Percentiles rank a stretch among this genome's conserved stretches.
These are phyloP conservation scores for Tetrastigma voinierianum DNA, from an alignment of 164 flowering plant species.

Conservation along the genomic window DNA sequence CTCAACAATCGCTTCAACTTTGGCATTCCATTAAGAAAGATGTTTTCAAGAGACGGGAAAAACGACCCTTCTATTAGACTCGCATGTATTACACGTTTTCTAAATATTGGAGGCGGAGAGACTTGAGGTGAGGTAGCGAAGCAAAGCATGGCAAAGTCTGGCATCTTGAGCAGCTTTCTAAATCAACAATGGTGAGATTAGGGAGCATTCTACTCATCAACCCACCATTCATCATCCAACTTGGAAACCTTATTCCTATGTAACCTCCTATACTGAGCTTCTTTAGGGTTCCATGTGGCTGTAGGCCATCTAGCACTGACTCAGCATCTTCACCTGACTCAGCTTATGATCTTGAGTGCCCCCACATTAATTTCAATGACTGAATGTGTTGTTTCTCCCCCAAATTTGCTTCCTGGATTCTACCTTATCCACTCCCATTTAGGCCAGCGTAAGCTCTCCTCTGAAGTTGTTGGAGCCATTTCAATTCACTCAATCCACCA, in stretches of 20 bases:
- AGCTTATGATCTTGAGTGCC: no score
- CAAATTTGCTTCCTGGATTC: background rate
- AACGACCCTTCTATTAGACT: no score
- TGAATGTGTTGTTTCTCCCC: background rate
- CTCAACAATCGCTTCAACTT: background rate
- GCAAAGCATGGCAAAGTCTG: background rate
- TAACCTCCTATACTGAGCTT: background rate
- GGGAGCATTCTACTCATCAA: background rate
- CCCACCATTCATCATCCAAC: background rate
- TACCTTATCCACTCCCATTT: background rate
- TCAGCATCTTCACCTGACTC: no score
- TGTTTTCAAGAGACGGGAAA: background rate
- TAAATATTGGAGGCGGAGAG: background rate
- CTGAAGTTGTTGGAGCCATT: background rate
- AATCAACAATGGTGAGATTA: background rate
- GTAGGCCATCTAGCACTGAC: background rate
- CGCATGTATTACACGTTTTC: background rate
- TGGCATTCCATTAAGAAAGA: background rate
- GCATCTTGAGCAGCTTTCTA: background rate
- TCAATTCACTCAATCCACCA: background rate
- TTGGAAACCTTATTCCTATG: background rate
- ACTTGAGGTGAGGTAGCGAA: background rate
- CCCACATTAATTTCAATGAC: background rate
- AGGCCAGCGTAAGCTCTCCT: background rate
- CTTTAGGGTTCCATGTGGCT: background rate